Evolutionary conservation across 2,329 filamentous ascomycete genomes (phyloP).

Genomic region (Orbilia brochopaga): DNA sequence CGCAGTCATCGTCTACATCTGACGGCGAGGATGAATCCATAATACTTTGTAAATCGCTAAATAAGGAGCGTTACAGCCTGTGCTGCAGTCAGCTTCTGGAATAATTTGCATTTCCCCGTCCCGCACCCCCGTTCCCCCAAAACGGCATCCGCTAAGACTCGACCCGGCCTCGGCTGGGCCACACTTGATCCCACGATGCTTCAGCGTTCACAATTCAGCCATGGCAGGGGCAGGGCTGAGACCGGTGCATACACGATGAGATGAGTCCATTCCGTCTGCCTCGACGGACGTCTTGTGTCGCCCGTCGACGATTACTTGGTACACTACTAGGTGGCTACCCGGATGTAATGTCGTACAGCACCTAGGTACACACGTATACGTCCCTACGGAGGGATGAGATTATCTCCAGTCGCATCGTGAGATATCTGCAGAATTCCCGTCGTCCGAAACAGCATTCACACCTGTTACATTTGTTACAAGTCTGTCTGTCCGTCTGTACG

Average conservation of each 20-base stretch:
- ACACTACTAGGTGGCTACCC: not conserved
- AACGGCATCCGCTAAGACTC: too few species aligned
- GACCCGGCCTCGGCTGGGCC: slow-evolving; percentile 2
- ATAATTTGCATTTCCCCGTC: too few species aligned
- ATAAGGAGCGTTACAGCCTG: too few species aligned
- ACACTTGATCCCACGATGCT: slow-evolving; percentile 22
- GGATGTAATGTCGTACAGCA: not conserved
- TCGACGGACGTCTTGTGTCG: not conserved
- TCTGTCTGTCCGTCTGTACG: too few species aligned
- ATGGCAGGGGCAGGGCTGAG: slow-evolving; percentile 25
- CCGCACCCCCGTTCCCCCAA: too few species aligned
- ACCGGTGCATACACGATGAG: not conserved
- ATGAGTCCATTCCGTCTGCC: not conserved
- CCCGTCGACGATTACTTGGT: slow-evolving; percentile 1
- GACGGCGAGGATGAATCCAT: too few species aligned
- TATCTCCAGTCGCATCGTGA: not conserved
- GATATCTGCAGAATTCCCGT: slow-evolving; percentile 22
- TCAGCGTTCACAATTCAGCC: not conserved
- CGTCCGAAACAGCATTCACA: slow-evolving; percentile 23
- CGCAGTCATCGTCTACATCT: not conserved
- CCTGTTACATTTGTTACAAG: too few species aligned
- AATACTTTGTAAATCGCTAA: too few species aligned
- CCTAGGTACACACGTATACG: not conserved
- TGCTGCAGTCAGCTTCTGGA: too few species aligned
- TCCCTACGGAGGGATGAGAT: not conserved